phyloP scores from a whole-genome alignment of 768 basidiomycete species.

The Rhizopogon sp. region DNA sequence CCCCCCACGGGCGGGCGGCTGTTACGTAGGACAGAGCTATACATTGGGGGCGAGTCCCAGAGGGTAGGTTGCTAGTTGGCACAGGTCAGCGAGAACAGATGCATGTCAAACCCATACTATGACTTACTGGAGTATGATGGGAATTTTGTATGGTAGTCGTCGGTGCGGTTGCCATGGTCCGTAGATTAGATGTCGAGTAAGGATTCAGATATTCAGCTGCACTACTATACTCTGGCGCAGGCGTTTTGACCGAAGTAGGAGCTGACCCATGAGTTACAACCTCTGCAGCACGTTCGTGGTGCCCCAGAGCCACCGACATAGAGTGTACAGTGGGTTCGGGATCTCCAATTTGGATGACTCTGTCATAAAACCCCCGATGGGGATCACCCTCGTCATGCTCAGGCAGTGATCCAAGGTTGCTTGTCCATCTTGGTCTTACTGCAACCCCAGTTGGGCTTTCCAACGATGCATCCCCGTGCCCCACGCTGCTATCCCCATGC shows the following conservation, averaged over 20 bases:
- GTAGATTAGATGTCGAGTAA: neutral
- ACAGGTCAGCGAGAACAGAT: neutral
- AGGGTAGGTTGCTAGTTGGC: neutral
- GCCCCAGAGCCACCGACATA: constrained; percentile 4
- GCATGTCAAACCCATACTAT: neutral
- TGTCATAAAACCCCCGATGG: neutral
- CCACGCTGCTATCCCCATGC: neutral
- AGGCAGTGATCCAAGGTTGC: constrained; percentile 4
- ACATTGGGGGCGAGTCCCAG: neutral
- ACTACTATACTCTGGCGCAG: constrained; percentile 3
- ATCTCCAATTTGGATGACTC: constrained; percentile 18
- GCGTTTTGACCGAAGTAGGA: neutral
- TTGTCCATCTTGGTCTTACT: neutral
- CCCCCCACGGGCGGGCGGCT: constrained; percentile 21
- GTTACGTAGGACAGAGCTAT: neutral
- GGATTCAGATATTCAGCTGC: neutral
- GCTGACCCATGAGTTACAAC: neutral
- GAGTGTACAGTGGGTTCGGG: constrained; percentile 10
- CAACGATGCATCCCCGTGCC: constrained; percentile 5
- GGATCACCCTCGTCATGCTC: constrained; percentile 9
- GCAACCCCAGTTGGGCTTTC: constrained; percentile 5
- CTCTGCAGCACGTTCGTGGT: neutral
- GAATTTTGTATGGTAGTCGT: neutral
- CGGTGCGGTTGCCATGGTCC: neutral
- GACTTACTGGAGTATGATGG: neutral